Conservation (phyloP, 441 rosid genomes). For the Erysimum pusillum region DNA sequence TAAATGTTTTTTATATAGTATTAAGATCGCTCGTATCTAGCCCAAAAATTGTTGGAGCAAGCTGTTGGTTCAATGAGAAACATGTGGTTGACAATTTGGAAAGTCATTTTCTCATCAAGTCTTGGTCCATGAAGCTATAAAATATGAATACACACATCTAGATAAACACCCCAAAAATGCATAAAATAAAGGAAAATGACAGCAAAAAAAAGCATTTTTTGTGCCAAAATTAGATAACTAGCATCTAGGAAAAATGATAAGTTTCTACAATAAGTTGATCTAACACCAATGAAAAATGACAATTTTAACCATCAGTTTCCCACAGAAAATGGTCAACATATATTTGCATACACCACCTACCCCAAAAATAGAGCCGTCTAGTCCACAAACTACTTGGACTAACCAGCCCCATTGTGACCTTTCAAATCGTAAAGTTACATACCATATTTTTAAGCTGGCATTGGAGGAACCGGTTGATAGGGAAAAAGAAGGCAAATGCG, state of each 20-base stretch:
- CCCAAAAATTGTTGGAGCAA: background rate
- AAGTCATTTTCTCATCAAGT: background rate
- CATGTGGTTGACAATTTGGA: background rate
- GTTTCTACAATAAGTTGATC: background rate
- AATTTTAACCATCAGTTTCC: background rate
- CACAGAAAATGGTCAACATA: no score
- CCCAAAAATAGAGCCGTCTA: background rate
- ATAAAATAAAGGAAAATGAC: background rate
- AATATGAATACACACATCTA: background rate
- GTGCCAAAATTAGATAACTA: background rate
- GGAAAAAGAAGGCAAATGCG: background rate
- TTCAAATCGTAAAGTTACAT: background rate
- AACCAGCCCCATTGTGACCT: background rate
- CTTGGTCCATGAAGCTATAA: background rate
- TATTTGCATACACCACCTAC: no score
- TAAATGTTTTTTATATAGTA: background rate
- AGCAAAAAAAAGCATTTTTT: background rate
- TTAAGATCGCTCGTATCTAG: background rate
- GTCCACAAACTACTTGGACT: background rate
- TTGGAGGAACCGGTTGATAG: background rate
- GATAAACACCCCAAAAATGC: background rate
- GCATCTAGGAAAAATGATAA: background rate
- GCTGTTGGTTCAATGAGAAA: background rate
- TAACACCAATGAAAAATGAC: background rate
- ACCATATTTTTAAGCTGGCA: constrained; percentile 1